Evolutionary conservation across 2,329 filamentous ascomycete genomes (phyloP).

Genomic region (Trichoderma atroviride): DNA sequence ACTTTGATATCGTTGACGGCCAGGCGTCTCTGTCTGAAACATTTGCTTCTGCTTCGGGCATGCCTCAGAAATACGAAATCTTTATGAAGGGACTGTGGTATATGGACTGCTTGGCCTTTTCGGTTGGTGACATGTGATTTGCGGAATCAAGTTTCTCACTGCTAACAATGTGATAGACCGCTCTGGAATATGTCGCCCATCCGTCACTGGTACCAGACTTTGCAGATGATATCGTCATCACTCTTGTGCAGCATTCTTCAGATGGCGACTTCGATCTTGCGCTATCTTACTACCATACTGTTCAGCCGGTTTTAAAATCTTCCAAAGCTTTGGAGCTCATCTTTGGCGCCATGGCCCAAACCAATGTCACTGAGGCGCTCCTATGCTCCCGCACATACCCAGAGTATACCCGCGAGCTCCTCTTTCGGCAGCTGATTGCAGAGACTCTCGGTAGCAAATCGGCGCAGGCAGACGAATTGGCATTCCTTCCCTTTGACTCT

Average conservation of each 20-base stretch:
- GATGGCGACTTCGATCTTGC: conserved; percentile 65
- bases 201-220: conserved; percentile 81
- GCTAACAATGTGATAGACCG: conserved; percentile 48
- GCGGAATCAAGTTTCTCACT: too few relatives aligned
- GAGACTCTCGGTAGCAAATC: conserved; percentile 52
- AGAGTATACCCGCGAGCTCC: conserved; percentile 60
- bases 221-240: conserved; percentile 76
- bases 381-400: conserved; percentile 70
- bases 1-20: conserved; percentile 62
- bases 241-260: conserved; percentile 64
- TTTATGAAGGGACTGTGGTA: conserved; percentile 84
- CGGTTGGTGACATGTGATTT: conserved; percentile 44
- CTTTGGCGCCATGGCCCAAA: conserved; percentile 68
- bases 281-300: conserved; percentile 77
- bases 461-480: conserved; percentile 66
- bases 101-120: conserved; percentile 72
- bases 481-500: conserved; percentile 70
- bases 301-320: conserved; percentile 70
- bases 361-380: conserved; percentile 72
- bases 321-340: conserved; percentile 65
- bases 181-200: conserved; percentile 76
- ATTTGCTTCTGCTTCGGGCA: conserved; percentile 64
- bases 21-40: conserved; percentile 53
- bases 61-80: conserved; percentile 76
- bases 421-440: conserved; percentile 68